phyloP scores from a whole-genome alignment of 306 rosid genomes.

The Oemleria cerasiformis region DNA sequence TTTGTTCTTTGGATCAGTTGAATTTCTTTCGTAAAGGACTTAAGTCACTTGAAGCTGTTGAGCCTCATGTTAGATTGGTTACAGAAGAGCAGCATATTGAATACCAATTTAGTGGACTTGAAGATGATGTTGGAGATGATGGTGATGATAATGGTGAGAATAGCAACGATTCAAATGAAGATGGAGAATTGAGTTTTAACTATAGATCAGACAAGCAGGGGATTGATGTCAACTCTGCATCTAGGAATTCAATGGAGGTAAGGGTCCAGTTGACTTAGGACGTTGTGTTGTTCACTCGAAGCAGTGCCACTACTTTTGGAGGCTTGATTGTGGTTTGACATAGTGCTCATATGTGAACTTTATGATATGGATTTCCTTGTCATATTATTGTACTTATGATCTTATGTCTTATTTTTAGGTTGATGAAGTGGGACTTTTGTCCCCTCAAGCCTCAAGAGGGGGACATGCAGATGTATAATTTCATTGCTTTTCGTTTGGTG shows the following conservation, averaged over 20 bases:
- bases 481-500: constrained; percentile 20
- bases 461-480: constrained; percentile 57
- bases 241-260: constrained; percentile 74
- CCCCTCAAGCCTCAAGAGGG: constrained; percentile 36
- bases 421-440: constrained; percentile 50
- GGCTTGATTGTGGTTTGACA: background rate
- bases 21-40: constrained; percentile 87
- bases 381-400: constrained; percentile 3
- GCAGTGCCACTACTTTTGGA: constrained; percentile 1
- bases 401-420: constrained; percentile 37
- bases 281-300: constrained; percentile 10
- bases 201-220: constrained; percentile 51
- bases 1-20: constrained; percentile 43
- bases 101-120: constrained; percentile 69
- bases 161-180: constrained; percentile 39
- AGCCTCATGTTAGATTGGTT: constrained; percentile 69
- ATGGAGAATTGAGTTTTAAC: constrained; percentile 75
- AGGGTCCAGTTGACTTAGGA: background rate
- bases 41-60: constrained; percentile 79
- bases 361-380: background rate
- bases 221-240: constrained; percentile 43
- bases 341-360: background rate
- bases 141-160: constrained; percentile 38
- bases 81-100: constrained; percentile 75
- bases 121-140: constrained; percentile 52